Percentiles rank a stretch among this genome's conserved stretches.
These are phyloP conservation scores for Phytophthora foliorum DNA, from an alignment of 352 stramenopile genomes.

Conservation along the genomic window DNA sequence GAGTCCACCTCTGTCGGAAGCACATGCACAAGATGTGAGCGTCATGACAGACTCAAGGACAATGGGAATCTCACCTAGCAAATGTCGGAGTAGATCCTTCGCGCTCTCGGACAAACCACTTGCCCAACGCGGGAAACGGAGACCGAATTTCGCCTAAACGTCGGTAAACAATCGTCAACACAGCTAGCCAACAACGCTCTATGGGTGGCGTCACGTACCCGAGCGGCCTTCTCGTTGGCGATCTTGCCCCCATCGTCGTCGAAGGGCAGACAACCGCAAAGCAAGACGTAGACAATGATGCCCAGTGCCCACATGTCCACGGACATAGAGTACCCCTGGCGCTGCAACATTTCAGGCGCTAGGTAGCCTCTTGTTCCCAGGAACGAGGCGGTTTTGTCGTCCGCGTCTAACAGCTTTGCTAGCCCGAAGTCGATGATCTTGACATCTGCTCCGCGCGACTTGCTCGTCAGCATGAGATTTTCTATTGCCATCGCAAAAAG, in stretches of 20 bases:
- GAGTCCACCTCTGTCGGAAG: conserved; percentile 73
- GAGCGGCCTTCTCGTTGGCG: conserved; percentile 75
- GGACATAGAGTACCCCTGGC: conserved; percentile 96
- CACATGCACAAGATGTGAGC: conserved; percentile 1
- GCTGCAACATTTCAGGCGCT: conserved; percentile 98
- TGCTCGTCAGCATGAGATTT: conserved; percentile 89
- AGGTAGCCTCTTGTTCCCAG: conserved; percentile 95
- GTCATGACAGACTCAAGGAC: neutral
- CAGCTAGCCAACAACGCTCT: neutral
- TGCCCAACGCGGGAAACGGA: conserved; percentile 96
- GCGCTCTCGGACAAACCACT: conserved; percentile 85
- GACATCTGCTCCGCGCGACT: conserved; percentile 83
- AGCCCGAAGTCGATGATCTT: conserved; percentile 99
- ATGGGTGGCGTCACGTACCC: conserved; percentile 42
- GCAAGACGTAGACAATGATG: conserved; percentile 98
- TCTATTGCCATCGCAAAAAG: conserved; percentile 38
- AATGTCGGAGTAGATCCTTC: conserved; percentile 86
- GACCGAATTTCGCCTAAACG: conserved; percentile 91
- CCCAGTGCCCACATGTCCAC: conserved; percentile 99
- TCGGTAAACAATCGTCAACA: conserved; percentile 8
- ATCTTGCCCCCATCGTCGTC: conserved; percentile 96
- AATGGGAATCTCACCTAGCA: conserved; percentile 57
- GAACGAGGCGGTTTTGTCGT: conserved; percentile 88
- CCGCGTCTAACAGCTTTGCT: conserved; percentile 92
- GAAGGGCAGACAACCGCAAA: conserved; percentile 98